phyloP scores from a whole-genome alignment of 2,329 filamentous ascomycete species.

The Sphaerulina musiva region DNA sequence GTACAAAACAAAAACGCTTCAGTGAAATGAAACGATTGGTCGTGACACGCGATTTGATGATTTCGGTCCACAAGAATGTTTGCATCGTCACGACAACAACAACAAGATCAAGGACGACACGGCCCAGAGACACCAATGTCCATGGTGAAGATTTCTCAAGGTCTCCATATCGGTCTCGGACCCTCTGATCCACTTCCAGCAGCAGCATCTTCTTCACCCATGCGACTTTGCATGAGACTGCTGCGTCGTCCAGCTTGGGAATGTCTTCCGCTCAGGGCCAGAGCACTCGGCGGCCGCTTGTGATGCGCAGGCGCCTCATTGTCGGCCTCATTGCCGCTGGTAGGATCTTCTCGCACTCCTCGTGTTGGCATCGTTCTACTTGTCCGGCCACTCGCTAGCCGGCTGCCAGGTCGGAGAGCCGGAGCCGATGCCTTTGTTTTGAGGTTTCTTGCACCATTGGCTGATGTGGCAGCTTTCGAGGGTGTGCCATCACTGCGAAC shows the following conservation, averaged over 20 bases:
- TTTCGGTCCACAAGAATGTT: no score
- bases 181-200: slow-evolving; percentile 1
- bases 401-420: slow-evolving; percentile 16
- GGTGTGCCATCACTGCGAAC: slow-evolving; percentile 15
- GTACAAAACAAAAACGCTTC: not conserved
- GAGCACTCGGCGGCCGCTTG: slow-evolving; percentile 18
- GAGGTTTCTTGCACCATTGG: slow-evolving; percentile 4
- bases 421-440: slow-evolving; percentile 18
- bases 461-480: slow-evolving; percentile 4
- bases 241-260: slow-evolving; percentile 20
- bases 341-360: slow-evolving; percentile 14
- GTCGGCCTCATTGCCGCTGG: slow-evolving; percentile 28
- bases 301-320: slow-evolving; percentile 23
- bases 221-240: slow-evolving; percentile 15
- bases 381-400: slow-evolving; percentile 15
- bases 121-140: not conserved
- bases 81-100: no score
- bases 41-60: not conserved
- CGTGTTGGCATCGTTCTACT: slow-evolving; percentile 23
- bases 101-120: no score
- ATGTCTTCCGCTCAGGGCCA: slow-evolving; percentile 17
- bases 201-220: slow-evolving; percentile 7
- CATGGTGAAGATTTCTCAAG: not conserved
- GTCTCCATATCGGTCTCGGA: slow-evolving; percentile 23
- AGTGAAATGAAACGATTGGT: not conserved